These are phyloP conservation scores for Erodium moschatum DNA, from an alignment of 441 rosid species.

Conservation along the genomic window DNA sequence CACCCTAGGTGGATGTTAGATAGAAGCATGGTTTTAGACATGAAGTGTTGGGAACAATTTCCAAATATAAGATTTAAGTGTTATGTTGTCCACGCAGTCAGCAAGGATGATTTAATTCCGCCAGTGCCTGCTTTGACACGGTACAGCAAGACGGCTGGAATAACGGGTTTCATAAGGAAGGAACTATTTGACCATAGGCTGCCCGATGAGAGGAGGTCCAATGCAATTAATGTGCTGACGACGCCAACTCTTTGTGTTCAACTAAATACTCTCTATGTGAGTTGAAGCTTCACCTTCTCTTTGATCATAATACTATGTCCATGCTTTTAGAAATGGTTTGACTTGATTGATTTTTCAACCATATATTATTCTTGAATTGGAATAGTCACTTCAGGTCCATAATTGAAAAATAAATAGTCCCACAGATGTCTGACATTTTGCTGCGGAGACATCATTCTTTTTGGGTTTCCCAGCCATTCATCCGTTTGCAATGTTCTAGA, in stretches of 20 bases:
- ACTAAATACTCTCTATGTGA: slow-evolving; percentile 82
- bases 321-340: not conserved
- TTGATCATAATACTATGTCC: slow-evolving; percentile 3
- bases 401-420: no score
- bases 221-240: slow-evolving; percentile 50
- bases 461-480: no score
- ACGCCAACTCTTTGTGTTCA: slow-evolving; percentile 77
- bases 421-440: no score
- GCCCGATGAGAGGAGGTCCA: slow-evolving; percentile 64
- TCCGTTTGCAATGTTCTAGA: no score
- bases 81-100: slow-evolving; percentile 42
- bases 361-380: no score
- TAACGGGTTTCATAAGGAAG: slow-evolving; percentile 90
- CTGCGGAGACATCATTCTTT: no score
- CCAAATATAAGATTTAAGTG: slow-evolving; percentile 14
- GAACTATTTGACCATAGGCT: slow-evolving; percentile 73
- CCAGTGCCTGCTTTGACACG: slow-evolving; percentile 92
- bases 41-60: not conserved
- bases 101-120: slow-evolving; percentile 84
- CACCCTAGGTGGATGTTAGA: not conserved
- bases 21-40: not conserved
- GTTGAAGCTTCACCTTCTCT: slow-evolving; percentile 29
- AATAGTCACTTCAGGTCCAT: not conserved
- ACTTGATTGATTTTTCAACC: not conserved
- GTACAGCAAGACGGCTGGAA: slow-evolving; percentile 73